Evolutionary conservation across 2,329 filamentous ascomycete species (phyloP), one percentile per base, ranked within the genome.

Genomic region (Phyllosticta citribraziliensis): DNA sequence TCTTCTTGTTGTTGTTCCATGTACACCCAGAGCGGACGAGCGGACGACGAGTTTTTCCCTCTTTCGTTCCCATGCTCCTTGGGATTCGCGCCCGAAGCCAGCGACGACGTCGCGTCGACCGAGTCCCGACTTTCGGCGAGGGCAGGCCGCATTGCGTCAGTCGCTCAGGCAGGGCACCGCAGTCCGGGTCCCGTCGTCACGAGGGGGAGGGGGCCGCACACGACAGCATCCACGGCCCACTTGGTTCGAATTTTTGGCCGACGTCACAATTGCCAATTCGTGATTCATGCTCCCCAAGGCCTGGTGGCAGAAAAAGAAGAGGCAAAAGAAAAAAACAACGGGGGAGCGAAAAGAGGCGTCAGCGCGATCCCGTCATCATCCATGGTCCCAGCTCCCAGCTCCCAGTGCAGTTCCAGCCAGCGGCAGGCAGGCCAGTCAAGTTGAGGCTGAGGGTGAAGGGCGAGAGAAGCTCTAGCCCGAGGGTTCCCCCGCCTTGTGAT

Each of bases 351-450:
- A 30, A 30, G 27, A 30, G 27, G 27, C 27, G 27, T 10, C 27
- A 10, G 27, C 27, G 27, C 27, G 27, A 10, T 30, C 27, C 27
- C 27, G 6, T 10, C 27, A 8, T 30, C 6, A 30, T 30, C 27
- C 27, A 30, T 30, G 27, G 33, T 63, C 63, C 52, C 57, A 57
- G 63, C 65, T 63, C 63, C 52, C 57, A 57, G 63, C 65, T 58
- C 65, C 70, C 69, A 22, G n/a, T 22, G 22, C 22, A 22, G 3
- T 22, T 22, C 22, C 22, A 22, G 22, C 22, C 22, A 22, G 22
- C 22, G 22, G 22, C 2, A 22, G 22, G 3, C 22, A 22, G 22
- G 22, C 22, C 22, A 22, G 22, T 22, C 22, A 22, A 20, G 19
- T 24, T 55, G 19, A n/a, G 27, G 27, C 27, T 30, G 27, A 30